These are phyloP conservation scores for Clavispora fructus DNA, from an alignment of 805 yeast species.

Conservation along the genomic window DNA sequence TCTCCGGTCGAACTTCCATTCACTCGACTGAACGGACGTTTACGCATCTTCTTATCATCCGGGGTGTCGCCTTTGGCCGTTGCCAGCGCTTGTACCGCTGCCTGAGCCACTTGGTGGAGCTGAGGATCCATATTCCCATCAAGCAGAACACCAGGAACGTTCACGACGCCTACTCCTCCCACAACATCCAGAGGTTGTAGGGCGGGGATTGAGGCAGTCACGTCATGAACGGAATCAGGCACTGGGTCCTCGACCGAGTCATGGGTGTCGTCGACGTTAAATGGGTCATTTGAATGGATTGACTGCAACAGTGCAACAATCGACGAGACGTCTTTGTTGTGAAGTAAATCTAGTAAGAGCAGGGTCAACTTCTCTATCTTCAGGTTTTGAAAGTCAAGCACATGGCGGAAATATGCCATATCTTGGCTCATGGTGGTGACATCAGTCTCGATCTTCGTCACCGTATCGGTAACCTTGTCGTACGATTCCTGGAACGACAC, in stretches of 20 bases:
- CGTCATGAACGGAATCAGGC: conserved; percentile 12
- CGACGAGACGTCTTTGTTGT: conserved; percentile 21
- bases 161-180: conserved; percentile 6
- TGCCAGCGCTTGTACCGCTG: conserved; percentile 30
- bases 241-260: conserved; percentile 13
- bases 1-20: neutral
- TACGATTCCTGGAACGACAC: conserved; percentile 10
- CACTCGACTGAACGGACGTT: conserved; percentile 6
- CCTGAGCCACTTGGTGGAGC: conserved; percentile 36
- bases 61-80: neutral
- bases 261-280: conserved; percentile 11
- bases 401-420: conserved; percentile 29
- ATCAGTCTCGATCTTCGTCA: conserved; percentile 24
- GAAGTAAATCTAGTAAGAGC: conserved; percentile 28
- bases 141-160: conserved; percentile 8
- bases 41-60: conserved; percentile 7
- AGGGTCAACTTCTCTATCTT: conserved; percentile 35
- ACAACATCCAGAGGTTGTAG: conserved; percentile 9
- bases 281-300: conserved; percentile 19
- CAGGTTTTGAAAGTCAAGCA: conserved; percentile 32
- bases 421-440: conserved; percentile 24
- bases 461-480: conserved; percentile 9
- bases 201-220: conserved; percentile 5
- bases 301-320: conserved; percentile 26
- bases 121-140: conserved; percentile 40